Evolutionary conservation across 2,329 filamentous ascomycete genomes (phyloP).

Genomic region (Hypoxylon rubiginosum): DNA sequence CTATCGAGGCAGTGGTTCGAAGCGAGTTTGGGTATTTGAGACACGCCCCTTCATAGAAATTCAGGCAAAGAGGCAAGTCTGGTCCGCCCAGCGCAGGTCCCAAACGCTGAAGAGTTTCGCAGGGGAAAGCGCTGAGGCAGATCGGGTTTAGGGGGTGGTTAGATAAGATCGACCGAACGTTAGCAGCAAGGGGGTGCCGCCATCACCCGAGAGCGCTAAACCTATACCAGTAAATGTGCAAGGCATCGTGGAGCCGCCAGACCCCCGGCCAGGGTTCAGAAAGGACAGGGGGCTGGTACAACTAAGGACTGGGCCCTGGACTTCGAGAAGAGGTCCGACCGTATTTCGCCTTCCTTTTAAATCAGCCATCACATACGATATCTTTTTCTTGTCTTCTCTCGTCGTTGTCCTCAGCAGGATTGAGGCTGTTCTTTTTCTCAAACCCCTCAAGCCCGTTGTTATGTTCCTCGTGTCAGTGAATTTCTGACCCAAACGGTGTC

Average conservation of each 20-base stretch:
- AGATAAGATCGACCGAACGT: slow-evolving; percentile 38
- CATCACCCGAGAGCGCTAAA: slow-evolving; percentile 35
- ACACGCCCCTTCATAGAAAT: slow-evolving; percentile 34
- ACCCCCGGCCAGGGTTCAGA: slow-evolving; percentile 5
- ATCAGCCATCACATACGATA: slow-evolving; percentile 15
- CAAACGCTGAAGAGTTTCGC: slow-evolving; percentile 49
- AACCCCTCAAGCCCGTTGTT: background rate
- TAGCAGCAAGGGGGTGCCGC: slow-evolving; percentile 29
- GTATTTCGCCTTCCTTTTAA: slow-evolving; percentile 19
- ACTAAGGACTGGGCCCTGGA: slow-evolving; percentile 1
- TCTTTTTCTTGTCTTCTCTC: slow-evolving; percentile 2
- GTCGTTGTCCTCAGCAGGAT: slow-evolving; percentile 1
- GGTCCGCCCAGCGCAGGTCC: slow-evolving; percentile 34
- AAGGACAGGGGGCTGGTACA: slow-evolving; percentile 6
- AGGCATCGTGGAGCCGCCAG: slow-evolving; percentile 22
- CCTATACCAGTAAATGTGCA: slow-evolving; percentile 30
- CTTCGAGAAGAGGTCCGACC: slow-evolving; percentile 31
- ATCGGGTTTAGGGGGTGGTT: slow-evolving; percentile 40
- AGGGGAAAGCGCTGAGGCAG: slow-evolving; percentile 43
- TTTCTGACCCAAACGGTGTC: background rate
- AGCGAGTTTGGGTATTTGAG: slow-evolving; percentile 29
- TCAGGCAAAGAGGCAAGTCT: slow-evolving; percentile 21
- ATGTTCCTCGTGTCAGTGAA: background rate
- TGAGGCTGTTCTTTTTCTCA: slow-evolving; percentile 2
- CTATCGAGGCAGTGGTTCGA: slow-evolving; percentile 28